Evolutionary conservation across 441 rosid species (phyloP), one percentile per base, ranked within the genome.

Genomic region (Mallotus repandus): DNA sequence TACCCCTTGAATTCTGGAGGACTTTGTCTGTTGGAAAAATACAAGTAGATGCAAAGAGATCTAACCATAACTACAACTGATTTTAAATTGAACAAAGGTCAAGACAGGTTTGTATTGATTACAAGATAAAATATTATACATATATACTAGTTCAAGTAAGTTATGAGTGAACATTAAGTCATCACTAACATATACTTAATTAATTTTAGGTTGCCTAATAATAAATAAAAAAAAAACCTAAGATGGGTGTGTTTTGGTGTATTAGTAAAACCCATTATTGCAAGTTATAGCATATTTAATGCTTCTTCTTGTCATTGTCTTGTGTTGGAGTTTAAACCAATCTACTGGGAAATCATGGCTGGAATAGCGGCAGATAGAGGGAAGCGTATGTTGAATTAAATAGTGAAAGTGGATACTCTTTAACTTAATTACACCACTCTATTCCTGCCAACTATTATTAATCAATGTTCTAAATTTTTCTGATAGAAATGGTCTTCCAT

Each of bases 21-120:
- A 67, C 67, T 79, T 81, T 80, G 79, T 78, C 80, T 53, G 46
- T 25, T 50, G 59, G 57, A 54, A 71, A 69, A 75, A 29, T 72
- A 78, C 79, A 75, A 77, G 69, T 5, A 72, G 76, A 71, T 70
- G 12, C 32, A 63, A 72, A 32, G 59, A 16, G 4, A 19, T 70
- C 67, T 68, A 74, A 19, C 50, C 48, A 48, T 69, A 68, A 58
- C 74, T n/a, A 56, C 61, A 19, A 16, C 10, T 41, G 46, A 73
- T 35, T 52, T 29, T 75, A 43, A 56, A 71, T 69, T 69, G 73
- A 69, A 73, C 70, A 60, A 9, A 71, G 48, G 71, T 76, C 80
- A 74, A 70, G 74, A 54, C 84, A 71, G 66, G 63, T 55, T 71
- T 50, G n/a, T 54, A 21, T 56, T 68, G 16, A 52, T 53, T 63